phyloP scores from a whole-genome alignment of 345 rosid species.

The Corymbia maculata region DNA sequence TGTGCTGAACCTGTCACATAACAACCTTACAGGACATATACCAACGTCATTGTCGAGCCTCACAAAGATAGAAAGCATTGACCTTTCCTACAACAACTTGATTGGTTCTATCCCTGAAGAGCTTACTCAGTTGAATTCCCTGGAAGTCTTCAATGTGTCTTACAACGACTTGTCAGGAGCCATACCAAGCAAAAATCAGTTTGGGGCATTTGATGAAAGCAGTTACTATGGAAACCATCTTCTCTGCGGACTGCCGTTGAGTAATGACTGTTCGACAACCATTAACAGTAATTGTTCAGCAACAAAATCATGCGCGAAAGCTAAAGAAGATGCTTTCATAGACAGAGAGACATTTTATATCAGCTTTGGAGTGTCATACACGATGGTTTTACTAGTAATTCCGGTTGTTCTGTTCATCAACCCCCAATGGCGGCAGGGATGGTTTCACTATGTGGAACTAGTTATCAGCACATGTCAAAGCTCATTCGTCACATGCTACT shows the following conservation, averaged over 20 bases:
- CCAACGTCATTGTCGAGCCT: fast-evolving
- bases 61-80: not conserved
- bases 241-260: not conserved
- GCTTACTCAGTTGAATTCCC: not conserved
- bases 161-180: not conserved
- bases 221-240: not conserved
- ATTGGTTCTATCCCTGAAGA: not conserved
- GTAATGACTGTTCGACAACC: not conserved
- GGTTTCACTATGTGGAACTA: not conserved
- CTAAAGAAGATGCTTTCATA: not conserved
- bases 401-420: not conserved
- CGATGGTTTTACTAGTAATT: not conserved
- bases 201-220: not conserved
- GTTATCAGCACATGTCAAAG: not conserved
- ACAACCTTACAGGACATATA: not conserved
- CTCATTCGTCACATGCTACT: not conserved
- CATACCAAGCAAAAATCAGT: not conserved
- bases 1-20: not conserved
- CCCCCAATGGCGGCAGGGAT: not conserved
- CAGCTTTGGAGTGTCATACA: not conserved
- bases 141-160: not conserved
- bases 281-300: not conserved
- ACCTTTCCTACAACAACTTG: not conserved
- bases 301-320: not conserved
- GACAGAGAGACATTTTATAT: not conserved